Base-by-base conservation (phyloP, 306 rosid genomes). In the Trifolium pratense region DNA sequence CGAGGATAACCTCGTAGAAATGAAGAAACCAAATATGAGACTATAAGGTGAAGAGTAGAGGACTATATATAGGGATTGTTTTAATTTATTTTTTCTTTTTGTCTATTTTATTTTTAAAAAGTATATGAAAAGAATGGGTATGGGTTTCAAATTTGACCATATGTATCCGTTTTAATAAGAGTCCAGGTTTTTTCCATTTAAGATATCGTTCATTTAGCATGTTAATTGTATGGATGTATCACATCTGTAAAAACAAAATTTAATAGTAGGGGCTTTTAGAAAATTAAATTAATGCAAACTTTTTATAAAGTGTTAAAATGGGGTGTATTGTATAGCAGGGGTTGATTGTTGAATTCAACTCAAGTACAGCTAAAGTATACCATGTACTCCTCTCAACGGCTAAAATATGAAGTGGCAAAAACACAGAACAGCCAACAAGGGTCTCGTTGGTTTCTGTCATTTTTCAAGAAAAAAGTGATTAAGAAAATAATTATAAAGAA, bases 271-370 rank as follows among this genome's bases (percentile, higher is more conserved):
- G 5, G 32, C 32, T 29, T 29, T 29, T 29, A 0, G 32, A 29
- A 29, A 21, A 45, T 51, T 49, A 75, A 75, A 71, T 39, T 18
- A 64, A 29, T 20, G 40, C 0, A 14, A 56, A 74, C 1, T 20
- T 3, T 4, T 56, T 65, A 23, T 45, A 25, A 32, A 31, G 43
- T 56, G 83, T 61, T 49, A 46, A 42, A 74, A 42, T n/a, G n/a
- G n/a, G n/a, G n/a, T n/a, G n/a, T n/a, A n/a, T 0, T 39, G 18
- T 37, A 25, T 2, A 57, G 37, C 25, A 75, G 79, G n/a, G 15
- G 79, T 76, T 80, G 78, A 62, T 55, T 20, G 84, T 79, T 78
- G 43, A 71, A 49, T 39, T 75, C 58, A n/a, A n/a, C n/a, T n/a
- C n/a, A 75, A 48, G 62, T 71, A 73, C 84, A 75, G 79, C 84